Evolutionary conservation across 768 basidiomycete species (phyloP).

Genomic region (Inosperma sp.): DNA sequence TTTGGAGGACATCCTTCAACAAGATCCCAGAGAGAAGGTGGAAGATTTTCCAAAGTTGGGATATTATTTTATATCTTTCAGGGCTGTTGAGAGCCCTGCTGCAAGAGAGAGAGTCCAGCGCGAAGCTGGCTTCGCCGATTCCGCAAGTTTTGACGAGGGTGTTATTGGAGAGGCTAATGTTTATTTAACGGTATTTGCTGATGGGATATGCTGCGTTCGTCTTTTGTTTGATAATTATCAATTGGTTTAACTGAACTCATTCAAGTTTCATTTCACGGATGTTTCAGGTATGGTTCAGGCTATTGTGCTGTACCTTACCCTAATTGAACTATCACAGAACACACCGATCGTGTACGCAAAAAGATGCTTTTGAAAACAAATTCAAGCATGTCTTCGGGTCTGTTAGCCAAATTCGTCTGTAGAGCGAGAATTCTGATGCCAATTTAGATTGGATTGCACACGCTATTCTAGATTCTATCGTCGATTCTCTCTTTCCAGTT

Average conservation of each 20-base stretch:
- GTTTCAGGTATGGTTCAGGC: conserved; percentile 49
- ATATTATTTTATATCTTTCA: conserved; percentile 88
- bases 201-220: conserved; percentile 76
- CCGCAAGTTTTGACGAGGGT: conserved; percentile 33
- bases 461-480: conserved; percentile 86
- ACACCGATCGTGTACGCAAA: conserved; percentile 70
- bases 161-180: conserved; percentile 72
- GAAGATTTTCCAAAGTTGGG: conserved; percentile 84
- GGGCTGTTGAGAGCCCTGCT: conserved; percentile 64
- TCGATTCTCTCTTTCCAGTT: conserved; percentile 89
- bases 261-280: conserved; percentile 86
- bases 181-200: conserved; percentile 86
- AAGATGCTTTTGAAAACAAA: conserved; percentile 62
- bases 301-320: conserved; percentile 8
- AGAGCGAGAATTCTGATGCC: conserved; percentile 2
- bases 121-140: conserved; percentile 26
- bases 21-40: conserved; percentile 88
- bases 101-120: conserved; percentile 38
- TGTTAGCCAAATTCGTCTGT: conserved; percentile 15
- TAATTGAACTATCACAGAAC: no score
- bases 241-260: background rate
- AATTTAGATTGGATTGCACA: conserved; percentile 90
- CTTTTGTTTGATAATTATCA: conserved; percentile 6
- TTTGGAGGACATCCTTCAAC: conserved; percentile 87
- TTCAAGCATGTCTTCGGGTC: conserved; percentile 70